These are phyloP conservation scores for Umbellularia californica DNA, from an alignment of 164 flowering plant species.

Conservation along the genomic window DNA sequence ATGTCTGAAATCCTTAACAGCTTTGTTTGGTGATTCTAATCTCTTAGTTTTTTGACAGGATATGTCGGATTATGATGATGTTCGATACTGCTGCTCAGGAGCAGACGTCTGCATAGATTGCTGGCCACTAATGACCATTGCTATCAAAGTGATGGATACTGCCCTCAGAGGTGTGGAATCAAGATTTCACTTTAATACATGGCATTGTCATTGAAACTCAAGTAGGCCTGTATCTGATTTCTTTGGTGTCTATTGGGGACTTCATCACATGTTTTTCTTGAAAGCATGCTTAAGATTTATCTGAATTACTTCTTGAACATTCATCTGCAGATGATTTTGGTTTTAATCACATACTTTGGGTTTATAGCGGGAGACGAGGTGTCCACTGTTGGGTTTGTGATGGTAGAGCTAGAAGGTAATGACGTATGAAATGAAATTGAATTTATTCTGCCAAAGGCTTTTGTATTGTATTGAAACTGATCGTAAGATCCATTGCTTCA, in stretches of 20 bases:
- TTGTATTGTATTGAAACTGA: neutral
- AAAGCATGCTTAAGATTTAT: neutral
- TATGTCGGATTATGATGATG: conserved; percentile 96
- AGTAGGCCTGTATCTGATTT: neutral
- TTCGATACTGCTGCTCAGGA: conserved; percentile 93
- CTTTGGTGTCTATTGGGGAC: neutral
- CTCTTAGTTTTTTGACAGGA: conserved; percentile 44
- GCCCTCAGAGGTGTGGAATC: conserved; percentile 72
- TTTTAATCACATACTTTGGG: conserved; percentile 93
- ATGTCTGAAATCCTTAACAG: neutral
- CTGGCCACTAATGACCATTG: conserved; percentile 97
- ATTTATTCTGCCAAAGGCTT: neutral
- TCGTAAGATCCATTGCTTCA: neutral
- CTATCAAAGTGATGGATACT: conserved; percentile 89
- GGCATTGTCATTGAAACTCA: neutral
- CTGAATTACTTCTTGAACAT: conserved; percentile 1
- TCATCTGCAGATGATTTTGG: conserved; percentile 83
- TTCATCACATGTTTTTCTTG: neutral
- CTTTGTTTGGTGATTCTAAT: neutral
- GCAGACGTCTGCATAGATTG: conserved; percentile 91
- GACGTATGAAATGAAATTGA: neutral
- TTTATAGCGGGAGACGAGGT: conserved; percentile 97
- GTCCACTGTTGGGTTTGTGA: conserved; percentile 99
- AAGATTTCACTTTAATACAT: neutral
- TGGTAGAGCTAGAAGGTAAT: conserved; percentile 88